A percentile compares a stretch with the other conserved stretches of the same genome.
Conservation (phyloP, 306 rosid genomes). For the Senna siamea region DNA sequence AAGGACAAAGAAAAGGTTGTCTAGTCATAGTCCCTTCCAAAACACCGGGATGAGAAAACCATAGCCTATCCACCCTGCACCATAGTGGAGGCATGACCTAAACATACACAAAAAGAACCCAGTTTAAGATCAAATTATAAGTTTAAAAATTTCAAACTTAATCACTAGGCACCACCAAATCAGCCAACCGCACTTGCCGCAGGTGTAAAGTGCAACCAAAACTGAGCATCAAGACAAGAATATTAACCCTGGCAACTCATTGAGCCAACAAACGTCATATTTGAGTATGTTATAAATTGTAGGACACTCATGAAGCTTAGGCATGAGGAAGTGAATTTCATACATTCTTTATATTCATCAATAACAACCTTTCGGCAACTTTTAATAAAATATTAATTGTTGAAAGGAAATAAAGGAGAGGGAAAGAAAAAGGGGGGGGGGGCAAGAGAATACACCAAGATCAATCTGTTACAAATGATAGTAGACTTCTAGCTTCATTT, state of each 20-base stretch:
- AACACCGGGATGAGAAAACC: conserved; percentile 97
- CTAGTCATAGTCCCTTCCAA: conserved; percentile 86
- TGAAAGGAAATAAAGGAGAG: neutral
- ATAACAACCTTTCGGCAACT: conserved; percentile 14
- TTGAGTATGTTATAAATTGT: neutral
- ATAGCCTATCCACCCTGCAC: conserved; percentile 98
- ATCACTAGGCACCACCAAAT: conserved; percentile 1
- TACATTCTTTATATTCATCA: neutral
- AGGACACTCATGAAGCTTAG: conserved; percentile 16
- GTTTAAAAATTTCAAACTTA: conserved; percentile 20
- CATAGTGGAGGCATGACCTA: conserved; percentile 99
- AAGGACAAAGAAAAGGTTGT: conserved; percentile 94
- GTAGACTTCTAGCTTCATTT: conserved; percentile 2
- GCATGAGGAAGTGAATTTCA: conserved; percentile 8
- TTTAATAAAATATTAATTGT: neutral
- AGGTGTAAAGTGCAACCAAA: conserved; percentile 1
- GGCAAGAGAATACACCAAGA: neutral
- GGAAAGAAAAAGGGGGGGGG: conserved; percentile 2
- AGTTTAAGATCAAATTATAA: conserved; percentile 40
- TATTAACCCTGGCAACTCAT: conserved; percentile 29
- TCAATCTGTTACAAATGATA: neutral
- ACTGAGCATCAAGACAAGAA: conserved; percentile 1
- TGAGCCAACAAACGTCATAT: neutral
- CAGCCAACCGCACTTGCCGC: conserved; percentile 23
- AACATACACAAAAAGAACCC: conserved; percentile 33